Percentiles rank a stretch among this genome's conserved stretches.
phyloP scores from a whole-genome alignment of 2,329 filamentous ascomycete genomes.

The Helminthosporium solani region DNA sequence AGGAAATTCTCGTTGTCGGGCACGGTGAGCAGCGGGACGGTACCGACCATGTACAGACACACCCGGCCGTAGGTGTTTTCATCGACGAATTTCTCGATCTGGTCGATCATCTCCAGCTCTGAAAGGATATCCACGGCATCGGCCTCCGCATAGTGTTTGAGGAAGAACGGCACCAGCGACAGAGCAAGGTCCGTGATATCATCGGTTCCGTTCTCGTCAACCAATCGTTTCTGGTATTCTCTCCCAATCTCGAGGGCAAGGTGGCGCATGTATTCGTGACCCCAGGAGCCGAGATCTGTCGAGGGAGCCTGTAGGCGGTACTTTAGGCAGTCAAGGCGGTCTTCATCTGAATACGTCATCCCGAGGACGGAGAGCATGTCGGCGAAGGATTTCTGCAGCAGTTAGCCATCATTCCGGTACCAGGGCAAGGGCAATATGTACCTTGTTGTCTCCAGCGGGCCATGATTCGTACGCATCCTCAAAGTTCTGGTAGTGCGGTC shows the following conservation, averaged over 20 bases:
- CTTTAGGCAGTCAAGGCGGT: constrained; percentile 92
- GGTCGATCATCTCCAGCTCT: constrained; percentile 94
- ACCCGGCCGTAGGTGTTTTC: constrained; percentile 91
- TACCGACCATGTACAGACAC: constrained; percentile 95
- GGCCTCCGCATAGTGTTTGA: constrained; percentile 96
- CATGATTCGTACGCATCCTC: constrained; percentile 87
- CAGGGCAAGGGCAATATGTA: constrained; percentile 29
- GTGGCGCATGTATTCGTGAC: constrained; percentile 96
- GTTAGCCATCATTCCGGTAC: constrained; percentile 15
- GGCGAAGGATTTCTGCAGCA: constrained; percentile 67
- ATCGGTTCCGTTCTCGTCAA: constrained; percentile 77
- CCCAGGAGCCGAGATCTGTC: constrained; percentile 94
- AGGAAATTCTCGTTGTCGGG: constrained; percentile 97
- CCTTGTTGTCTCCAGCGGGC: constrained; percentile 81
- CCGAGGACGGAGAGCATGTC: constrained; percentile 96
- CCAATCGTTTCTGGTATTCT: constrained; percentile 84
- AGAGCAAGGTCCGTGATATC: constrained; percentile 85
- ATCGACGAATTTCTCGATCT: constrained; percentile 85
- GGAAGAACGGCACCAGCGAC: constrained; percentile 85
- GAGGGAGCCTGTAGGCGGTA: constrained; percentile 88
- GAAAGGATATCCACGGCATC: constrained; percentile 97
- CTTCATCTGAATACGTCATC: constrained; percentile 98
- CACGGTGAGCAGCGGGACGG: constrained; percentile 96
- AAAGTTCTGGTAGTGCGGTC: constrained; percentile 91
- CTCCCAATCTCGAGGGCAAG: constrained; percentile 93